Percentiles rank a stretch among this genome's conserved stretches.
phyloP scores from a whole-genome alignment of 179 eudicot genomes.

The Heliamphora pulchella region DNA sequence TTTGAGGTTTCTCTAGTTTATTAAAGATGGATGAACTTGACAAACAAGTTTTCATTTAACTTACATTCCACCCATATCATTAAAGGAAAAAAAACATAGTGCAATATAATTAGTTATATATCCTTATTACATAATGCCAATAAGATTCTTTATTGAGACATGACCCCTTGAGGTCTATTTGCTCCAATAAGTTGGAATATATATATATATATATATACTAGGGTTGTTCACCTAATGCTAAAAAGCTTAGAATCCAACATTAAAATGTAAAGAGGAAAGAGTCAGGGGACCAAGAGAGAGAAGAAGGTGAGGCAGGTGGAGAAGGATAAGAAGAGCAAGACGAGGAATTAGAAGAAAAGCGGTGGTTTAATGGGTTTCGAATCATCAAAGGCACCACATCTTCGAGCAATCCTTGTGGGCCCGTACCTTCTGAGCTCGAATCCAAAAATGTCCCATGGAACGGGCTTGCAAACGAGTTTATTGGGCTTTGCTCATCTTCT shows the following conservation, averaged over 20 bases:
- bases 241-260: constrained; percentile 16
- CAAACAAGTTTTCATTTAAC: not conserved
- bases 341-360: constrained; percentile 20
- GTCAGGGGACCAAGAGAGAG: constrained; percentile 34
- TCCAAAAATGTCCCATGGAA: not conserved
- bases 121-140: not conserved
- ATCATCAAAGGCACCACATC: constrained; percentile 57
- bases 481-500: not conserved
- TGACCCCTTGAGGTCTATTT: not conserved
- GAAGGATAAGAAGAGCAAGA: constrained; percentile 33
- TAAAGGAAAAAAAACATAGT: not conserved
- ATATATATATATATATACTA: not conserved
- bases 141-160: not conserved
- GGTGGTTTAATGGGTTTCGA: constrained; percentile 34
- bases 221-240: not conserved
- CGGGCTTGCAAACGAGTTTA: not conserved
- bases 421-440: not conserved
- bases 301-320: constrained; percentile 28
- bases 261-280: constrained; percentile 20
- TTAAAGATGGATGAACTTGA: not conserved
- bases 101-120: not conserved
- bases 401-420: constrained; percentile 54
- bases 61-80: not conserved
- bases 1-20: no score
- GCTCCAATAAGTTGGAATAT: not conserved